phyloP scores from a whole-genome alignment of 345 rosid species.

The Salix purpurea region DNA sequence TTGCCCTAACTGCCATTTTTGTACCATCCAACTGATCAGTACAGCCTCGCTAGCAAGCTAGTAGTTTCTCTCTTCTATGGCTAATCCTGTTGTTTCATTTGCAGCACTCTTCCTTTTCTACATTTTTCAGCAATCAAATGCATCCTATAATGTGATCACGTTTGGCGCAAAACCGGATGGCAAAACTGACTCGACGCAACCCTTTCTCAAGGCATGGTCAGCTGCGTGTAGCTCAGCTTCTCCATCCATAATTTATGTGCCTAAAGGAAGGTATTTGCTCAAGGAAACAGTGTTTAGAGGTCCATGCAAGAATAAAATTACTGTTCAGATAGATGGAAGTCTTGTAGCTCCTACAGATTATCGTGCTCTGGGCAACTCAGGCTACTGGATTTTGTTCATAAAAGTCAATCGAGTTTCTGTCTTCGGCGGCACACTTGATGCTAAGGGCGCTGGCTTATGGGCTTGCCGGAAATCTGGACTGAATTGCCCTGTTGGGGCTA shows the following conservation, averaged over 20 bases:
- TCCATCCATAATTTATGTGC: constrained; percentile 36
- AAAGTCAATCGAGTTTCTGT: constrained; percentile 12
- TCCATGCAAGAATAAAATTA: constrained; percentile 21
- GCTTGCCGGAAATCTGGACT: constrained; percentile 24
- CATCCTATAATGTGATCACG: constrained; percentile 40
- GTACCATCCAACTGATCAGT: background rate
- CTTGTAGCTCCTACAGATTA: constrained; percentile 28
- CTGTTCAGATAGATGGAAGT: constrained; percentile 21
- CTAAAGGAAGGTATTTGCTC: constrained; percentile 34
- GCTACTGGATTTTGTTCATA: constrained; percentile 35
- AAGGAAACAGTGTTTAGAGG: constrained; percentile 19
- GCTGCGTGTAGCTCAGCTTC: constrained; percentile 41
- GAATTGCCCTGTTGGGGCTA: constrained; percentile 27
- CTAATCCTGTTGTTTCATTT: background rate
- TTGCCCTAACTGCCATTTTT: background rate
- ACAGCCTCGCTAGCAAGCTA: background rate
- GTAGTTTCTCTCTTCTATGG: background rate
- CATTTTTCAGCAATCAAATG: background rate
- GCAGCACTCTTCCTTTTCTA: background rate
- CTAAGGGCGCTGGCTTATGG: constrained; percentile 29
- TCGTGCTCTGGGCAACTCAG: constrained; percentile 19
- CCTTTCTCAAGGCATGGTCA: constrained; percentile 53
- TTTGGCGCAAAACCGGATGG: constrained; percentile 64
- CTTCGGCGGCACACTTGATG: constrained; percentile 35
- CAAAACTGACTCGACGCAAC: constrained; percentile 41